Evolutionary conservation across 164 flowering plant species (phyloP).

Genomic region (Vitis cinerea): DNA sequence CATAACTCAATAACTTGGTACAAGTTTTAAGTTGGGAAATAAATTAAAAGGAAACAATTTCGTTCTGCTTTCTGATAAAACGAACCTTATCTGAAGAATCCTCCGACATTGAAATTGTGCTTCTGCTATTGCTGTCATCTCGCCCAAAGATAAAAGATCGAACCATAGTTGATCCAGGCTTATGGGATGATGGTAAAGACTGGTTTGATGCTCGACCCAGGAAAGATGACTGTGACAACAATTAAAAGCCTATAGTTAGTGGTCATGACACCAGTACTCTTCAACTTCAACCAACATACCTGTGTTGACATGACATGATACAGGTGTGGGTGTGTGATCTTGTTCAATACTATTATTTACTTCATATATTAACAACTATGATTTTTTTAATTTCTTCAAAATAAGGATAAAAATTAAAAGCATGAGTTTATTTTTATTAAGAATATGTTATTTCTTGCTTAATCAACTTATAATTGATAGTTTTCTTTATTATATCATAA

Average conservation of each 20-base stretch:
- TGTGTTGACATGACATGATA: too few relatives aligned
- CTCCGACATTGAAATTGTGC: constrained; percentile 47
- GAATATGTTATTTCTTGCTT: too few relatives aligned
- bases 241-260: neutral
- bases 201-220: constrained; percentile 49
- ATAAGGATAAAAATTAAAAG: too few relatives aligned
- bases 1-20: neutral
- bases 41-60: neutral
- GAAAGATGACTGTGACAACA: constrained; percentile 72
- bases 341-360: too few relatives aligned
- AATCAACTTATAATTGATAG: too few relatives aligned
- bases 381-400: too few relatives aligned
- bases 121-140: constrained; percentile 83
- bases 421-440: too few relatives aligned
- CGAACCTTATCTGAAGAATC: constrained; percentile 57
- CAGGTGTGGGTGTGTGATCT: too few relatives aligned
- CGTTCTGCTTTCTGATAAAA: constrained; percentile 3
- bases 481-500: too few relatives aligned
- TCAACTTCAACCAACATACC: neutral
- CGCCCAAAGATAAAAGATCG: constrained; percentile 81
- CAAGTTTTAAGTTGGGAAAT: neutral
- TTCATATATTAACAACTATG: too few relatives aligned
- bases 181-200: constrained; percentile 51
- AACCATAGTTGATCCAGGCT: constrained; percentile 43
- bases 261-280: too few relatives aligned